These are phyloP conservation scores for Phytophthora cryptogea DNA, from an alignment of 352 stramenopile genomes.

Conservation along the genomic window DNA sequence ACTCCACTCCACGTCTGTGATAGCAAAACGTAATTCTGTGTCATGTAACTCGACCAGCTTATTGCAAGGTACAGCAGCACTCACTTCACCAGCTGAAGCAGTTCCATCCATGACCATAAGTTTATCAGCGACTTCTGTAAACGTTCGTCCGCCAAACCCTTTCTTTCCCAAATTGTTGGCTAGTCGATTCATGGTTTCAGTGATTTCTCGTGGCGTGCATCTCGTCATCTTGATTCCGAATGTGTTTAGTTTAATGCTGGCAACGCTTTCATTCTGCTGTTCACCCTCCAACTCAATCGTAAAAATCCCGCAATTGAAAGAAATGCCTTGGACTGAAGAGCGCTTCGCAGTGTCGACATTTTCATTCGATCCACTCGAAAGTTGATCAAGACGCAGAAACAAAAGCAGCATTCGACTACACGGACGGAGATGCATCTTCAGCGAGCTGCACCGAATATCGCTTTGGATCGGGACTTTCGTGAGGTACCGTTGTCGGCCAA, in stretches of 20 bases:
- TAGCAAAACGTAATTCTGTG: slow-evolving; percentile 44
- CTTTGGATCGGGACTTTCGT: slow-evolving; percentile 34
- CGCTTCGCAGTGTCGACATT: slow-evolving; percentile 20
- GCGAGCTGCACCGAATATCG: slow-evolving; percentile 24
- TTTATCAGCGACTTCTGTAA: slow-evolving; percentile 33
- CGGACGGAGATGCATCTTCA: slow-evolving; percentile 30
- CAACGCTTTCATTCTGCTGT: neutral
- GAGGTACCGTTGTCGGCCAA: slow-evolving; percentile 28
- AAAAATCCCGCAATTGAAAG: slow-evolving; percentile 36
- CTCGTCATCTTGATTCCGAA: slow-evolving; percentile 53
- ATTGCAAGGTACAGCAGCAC: slow-evolving; percentile 9
- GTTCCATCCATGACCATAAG: slow-evolving; percentile 43
- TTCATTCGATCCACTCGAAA: slow-evolving; percentile 30
- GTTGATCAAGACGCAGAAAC: slow-evolving; percentile 52
- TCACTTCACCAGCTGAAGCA: slow-evolving; percentile 22
- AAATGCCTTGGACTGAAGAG: slow-evolving; percentile 31
- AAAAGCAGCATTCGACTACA: slow-evolving; percentile 50
- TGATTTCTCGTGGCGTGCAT: slow-evolving; percentile 43
- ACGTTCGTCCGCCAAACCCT: slow-evolving; percentile 14
- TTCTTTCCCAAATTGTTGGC: slow-evolving; percentile 24
- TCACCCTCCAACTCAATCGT: slow-evolving; percentile 20
- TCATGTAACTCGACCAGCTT: slow-evolving; percentile 22
- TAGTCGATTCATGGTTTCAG: slow-evolving; percentile 39
- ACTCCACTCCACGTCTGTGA: slow-evolving; percentile 53
- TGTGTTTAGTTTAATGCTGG: slow-evolving; percentile 25